A percentile compares a stretch with the other conserved stretches of the same genome.
These are phyloP conservation scores for Medicago ruthenica DNA, from an alignment of 306 rosid genomes.

Conservation along the genomic window DNA sequence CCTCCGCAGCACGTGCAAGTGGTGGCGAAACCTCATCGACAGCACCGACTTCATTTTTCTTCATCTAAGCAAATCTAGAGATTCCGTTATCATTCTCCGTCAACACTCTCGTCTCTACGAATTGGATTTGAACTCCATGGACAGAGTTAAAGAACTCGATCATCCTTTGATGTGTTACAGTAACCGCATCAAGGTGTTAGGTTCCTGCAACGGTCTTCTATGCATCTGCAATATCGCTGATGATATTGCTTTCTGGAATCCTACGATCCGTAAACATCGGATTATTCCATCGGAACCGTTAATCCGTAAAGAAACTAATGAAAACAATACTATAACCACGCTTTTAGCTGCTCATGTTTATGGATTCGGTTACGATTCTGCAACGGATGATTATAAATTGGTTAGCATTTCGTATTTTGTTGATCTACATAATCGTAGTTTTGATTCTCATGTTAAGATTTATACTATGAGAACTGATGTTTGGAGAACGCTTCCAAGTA, in stretches of 20 bases:
- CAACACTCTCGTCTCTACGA: conserved; percentile 52
- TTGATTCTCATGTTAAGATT: conserved; percentile 56
- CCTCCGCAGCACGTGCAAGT: conserved; percentile 52
- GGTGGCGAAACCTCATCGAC: conserved; percentile 67
- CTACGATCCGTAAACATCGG: conserved; percentile 52
- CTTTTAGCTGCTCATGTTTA: conserved; percentile 50
- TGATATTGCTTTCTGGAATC: conserved; percentile 82
- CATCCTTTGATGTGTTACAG: conserved; percentile 87
- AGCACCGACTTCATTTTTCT: conserved; percentile 47
- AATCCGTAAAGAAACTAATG: neutral
- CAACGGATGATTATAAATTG: conserved; percentile 55
- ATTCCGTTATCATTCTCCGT: conserved; percentile 53
- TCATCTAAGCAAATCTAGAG: conserved; percentile 50
- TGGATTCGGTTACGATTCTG: conserved; percentile 68
- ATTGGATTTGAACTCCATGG: conserved; percentile 36
- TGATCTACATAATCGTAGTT: conserved; percentile 41
- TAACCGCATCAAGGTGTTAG: conserved; percentile 58
- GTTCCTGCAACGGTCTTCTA: conserved; percentile 66
- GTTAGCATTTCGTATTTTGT: conserved; percentile 66
- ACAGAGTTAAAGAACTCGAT: conserved; percentile 51
- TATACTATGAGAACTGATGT: conserved; percentile 54
- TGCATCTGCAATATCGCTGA: conserved; percentile 74
- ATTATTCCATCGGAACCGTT: conserved; percentile 52
- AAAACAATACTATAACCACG: neutral
- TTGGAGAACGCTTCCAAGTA: conserved; percentile 58